Evolutionary conservation across 192 early-diverging fungal genomes (phyloP).

Genomic region (Pecoramyces ruminantium): DNA sequence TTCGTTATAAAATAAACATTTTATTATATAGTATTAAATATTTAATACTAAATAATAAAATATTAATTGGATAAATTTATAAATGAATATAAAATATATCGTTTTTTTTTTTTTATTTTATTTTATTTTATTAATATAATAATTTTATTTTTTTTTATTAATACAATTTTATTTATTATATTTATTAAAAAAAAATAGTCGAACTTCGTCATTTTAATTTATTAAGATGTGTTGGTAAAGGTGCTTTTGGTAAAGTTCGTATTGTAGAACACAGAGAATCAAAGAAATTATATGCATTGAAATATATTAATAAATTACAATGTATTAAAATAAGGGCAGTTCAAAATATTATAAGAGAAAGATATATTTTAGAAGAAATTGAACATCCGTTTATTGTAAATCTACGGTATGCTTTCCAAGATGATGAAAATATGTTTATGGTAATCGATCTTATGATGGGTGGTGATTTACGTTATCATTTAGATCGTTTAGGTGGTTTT

Average conservation of each 20-base stretch:
- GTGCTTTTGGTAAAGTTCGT: conserved; percentile 89
- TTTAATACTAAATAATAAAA: too few relatives aligned
- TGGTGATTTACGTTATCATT: conserved; percentile 80
- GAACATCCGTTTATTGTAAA: conserved; percentile 76
- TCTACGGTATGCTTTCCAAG: conserved; percentile 87
- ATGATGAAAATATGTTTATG: conserved; percentile 85
- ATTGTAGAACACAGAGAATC: conserved; percentile 77
- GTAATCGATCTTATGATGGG: conserved; percentile 88
- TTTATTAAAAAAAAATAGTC: conserved; percentile 18
- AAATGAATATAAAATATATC: too few relatives aligned
- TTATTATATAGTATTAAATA: too few relatives aligned
- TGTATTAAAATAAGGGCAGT: conserved; percentile 74
- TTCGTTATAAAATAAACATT: too few relatives aligned
- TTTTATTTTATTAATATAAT: too few relatives aligned
- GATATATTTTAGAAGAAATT: conserved; percentile 71
- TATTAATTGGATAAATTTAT: too few relatives aligned
- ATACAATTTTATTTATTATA: neutral
- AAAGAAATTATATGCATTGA: conserved; percentile 69
- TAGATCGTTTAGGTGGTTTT: conserved; percentile 52
- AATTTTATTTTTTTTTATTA: too few relatives aligned
- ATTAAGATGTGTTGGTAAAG: conserved; percentile 77
- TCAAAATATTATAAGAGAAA: conserved; percentile 80
- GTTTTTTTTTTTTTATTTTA: too few relatives aligned
- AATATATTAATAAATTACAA: conserved; percentile 88
- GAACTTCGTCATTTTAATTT: conserved; percentile 79